Evolutionary conservation across 2,329 filamentous ascomycete species (phyloP).

Genomic region (Diaporthe sp.): DNA sequence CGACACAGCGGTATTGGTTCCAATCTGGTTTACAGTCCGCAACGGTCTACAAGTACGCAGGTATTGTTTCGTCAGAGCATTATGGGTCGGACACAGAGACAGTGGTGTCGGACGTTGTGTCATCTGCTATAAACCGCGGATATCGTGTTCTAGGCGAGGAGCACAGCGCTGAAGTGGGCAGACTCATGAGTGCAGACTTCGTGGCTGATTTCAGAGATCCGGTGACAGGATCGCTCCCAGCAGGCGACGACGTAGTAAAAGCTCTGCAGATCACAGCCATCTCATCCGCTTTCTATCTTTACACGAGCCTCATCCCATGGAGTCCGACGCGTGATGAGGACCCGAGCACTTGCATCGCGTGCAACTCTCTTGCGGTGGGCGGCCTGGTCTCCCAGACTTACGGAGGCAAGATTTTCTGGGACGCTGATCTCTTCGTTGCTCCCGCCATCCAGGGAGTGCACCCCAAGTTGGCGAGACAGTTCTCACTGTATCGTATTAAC

Average conservation of each 20-base stretch:
- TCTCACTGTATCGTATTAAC: slow-evolving; percentile 47
- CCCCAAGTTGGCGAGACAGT: slow-evolving; percentile 46
- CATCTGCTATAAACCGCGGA: slow-evolving; percentile 24
- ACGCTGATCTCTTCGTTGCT: slow-evolving; percentile 49
- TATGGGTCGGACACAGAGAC: slow-evolving; percentile 33
- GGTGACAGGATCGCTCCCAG: slow-evolving; percentile 32
- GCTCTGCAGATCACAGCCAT: slow-evolving; percentile 38
- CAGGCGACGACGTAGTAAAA: slow-evolving; percentile 28
- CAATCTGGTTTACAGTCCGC: slow-evolving; percentile 26
- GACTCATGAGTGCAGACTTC: slow-evolving; percentile 35
- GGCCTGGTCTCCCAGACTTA: slow-evolving; percentile 49
- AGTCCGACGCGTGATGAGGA: slow-evolving; percentile 27
- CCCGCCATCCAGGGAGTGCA: slow-evolving; percentile 46
- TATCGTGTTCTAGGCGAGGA: slow-evolving; percentile 18
- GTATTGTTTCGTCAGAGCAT: slow-evolving; percentile 38
- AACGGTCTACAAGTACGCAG: slow-evolving; percentile 38
- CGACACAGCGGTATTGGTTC: slow-evolving; percentile 26
- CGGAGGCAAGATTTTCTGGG: slow-evolving; percentile 50
- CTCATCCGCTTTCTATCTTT: slow-evolving; percentile 39
- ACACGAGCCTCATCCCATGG: slow-evolving; percentile 36
- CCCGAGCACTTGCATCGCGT: slow-evolving; percentile 38
- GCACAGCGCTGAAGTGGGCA: slow-evolving; percentile 31
- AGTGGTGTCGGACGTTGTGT: slow-evolving; percentile 9
- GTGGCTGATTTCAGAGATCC: slow-evolving; percentile 40
- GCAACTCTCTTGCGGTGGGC: slow-evolving; percentile 45